These are phyloP conservation scores for Tanozyma kutaoensis DNA, from an alignment of 805 yeast species.

Conservation along the genomic window DNA sequence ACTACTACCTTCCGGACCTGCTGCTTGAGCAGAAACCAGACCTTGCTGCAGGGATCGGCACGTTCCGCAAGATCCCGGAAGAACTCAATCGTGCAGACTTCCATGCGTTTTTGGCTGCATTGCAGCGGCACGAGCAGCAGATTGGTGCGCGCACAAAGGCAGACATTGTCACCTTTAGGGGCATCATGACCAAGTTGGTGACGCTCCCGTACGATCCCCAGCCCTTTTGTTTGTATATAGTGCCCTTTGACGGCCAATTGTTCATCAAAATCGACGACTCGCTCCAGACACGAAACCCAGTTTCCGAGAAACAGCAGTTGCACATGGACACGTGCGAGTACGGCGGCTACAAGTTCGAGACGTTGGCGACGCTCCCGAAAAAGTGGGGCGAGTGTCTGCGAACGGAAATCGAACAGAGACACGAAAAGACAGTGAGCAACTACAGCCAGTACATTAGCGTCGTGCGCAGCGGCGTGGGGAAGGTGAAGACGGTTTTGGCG, in stretches of 20 bases:
- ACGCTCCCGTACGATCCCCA: conserved; percentile 53
- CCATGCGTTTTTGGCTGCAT: conserved; percentile 40
- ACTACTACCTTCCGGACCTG: conserved; percentile 71
- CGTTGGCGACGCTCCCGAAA: conserved; percentile 55
- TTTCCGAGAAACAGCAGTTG: conserved; percentile 11
- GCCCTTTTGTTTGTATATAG: conserved; percentile 46
- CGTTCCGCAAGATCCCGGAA: conserved; percentile 44
- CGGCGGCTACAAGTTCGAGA: conserved; percentile 80
- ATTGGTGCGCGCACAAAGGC: conserved; percentile 34
- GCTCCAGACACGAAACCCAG: conserved; percentile 18
- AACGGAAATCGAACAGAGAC: conserved; percentile 52
- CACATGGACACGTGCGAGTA: conserved; percentile 34
- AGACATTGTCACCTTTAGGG: conserved; percentile 76
- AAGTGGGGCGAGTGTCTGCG: conserved; percentile 68
- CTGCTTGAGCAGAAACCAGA: conserved; percentile 48
- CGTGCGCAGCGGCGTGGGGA: conserved; percentile 79
- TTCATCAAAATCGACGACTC: conserved; percentile 42
- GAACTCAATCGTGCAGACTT: conserved; percentile 41
- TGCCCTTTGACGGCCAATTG: conserved; percentile 63
- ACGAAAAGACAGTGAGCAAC: conserved; percentile 46
- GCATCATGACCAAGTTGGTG: conserved; percentile 64
- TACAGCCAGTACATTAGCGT: conserved; percentile 70
- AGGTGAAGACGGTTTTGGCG: conserved; percentile 51
- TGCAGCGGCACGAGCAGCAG: conserved; percentile 25
- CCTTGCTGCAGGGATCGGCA: conserved; percentile 48